Evolutionary conservation across 148 eudicot species (phyloP).

Genomic region (Cornus suecica): DNA sequence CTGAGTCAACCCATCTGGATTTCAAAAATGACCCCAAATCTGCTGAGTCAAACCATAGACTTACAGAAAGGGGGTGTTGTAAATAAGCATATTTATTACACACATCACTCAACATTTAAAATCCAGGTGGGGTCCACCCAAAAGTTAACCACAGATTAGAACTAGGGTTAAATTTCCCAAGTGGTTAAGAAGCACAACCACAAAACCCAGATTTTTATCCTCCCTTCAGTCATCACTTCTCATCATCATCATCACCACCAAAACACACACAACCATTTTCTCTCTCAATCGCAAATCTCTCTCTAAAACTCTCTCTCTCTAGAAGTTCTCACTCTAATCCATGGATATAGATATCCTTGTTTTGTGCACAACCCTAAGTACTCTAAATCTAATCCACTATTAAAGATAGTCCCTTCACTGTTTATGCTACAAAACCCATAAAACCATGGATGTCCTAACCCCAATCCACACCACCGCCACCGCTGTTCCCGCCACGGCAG

Average conservation of each 20-base stretch:
- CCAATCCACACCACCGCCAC: background rate
- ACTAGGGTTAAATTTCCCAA: conserved; percentile 9
- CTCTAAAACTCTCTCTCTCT: background rate
- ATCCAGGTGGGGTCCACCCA: conserved; percentile 7
- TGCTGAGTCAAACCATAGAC: background rate
- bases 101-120: conserved; percentile 7
- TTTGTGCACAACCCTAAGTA: conserved; percentile 9
- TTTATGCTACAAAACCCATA: background rate
- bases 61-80: background rate
- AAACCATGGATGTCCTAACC: conserved; percentile 30
- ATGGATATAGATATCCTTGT: conserved; percentile 18
- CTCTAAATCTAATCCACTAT: conserved; percentile 6
- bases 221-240: conserved; percentile 19
- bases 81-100: conserved; percentile 12
- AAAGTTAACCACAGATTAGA: conserved; percentile 22
- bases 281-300: background rate
- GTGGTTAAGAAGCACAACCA: conserved; percentile 28
- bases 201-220: conserved; percentile 17
- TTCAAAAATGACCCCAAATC: background rate
- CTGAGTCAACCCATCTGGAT: too few relatives aligned
- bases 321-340: background rate
- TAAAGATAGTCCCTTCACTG: background rate
- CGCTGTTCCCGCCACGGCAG: conserved; percentile 6
- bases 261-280: background rate
- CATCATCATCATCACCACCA: conserved; percentile 11